Base-by-base conservation (phyloP, 495 filamentous ascomycete genomes). In the Aspergillus incahuasiensis region DNA sequence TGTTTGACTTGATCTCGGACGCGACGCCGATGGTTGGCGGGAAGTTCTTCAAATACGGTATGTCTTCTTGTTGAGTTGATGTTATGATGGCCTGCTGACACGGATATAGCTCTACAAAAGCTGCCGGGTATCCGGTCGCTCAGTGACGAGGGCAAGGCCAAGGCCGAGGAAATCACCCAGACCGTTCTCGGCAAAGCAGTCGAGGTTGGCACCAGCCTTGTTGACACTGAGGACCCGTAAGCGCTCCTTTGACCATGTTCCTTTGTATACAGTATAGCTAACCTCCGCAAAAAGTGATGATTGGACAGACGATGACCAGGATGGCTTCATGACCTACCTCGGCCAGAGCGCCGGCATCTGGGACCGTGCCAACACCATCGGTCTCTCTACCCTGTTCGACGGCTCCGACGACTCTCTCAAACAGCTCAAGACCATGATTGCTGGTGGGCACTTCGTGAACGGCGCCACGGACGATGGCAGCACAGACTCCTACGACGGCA, bases 401-500 rank as follows among this genome's bases (percentile, higher is more conserved):
- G 52, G 42, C 19, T 45, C 42, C 0, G 39, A 58, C 24, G 48
- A 56, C 11, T 52, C 51, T 0, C n/a, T 67, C 9, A 24, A 56
- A 6, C 32, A 46, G 5, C 60, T 70, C 18, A 43, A 32, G 18
- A 42, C 24, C 4, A 13, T 60, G 12, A 63, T 70, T 1, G 32
- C 61, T 1, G 51, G 63, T 51, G 69, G 69, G 12, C 54, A 68
- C 38, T 54, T 72, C 42, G 57, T 71, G 25, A 46, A 58, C 19
- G 65, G 67, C 41, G 52, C 43, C 21, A 19, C 25, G 19, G 43
- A 34, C 32, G 6, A 7, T 12, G 12, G 32, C 32, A 11, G 13
- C 12, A 11, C 6, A 35, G 32, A 35, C 12, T 5, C 8, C 6
- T 35, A 11, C 12, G 32, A 35, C 32, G 32, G 5, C 6, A 35